These are phyloP conservation scores for Colletotrichum trifolii DNA, from an alignment of 2,329 filamentous ascomycete species.

Conservation along the genomic window DNA sequence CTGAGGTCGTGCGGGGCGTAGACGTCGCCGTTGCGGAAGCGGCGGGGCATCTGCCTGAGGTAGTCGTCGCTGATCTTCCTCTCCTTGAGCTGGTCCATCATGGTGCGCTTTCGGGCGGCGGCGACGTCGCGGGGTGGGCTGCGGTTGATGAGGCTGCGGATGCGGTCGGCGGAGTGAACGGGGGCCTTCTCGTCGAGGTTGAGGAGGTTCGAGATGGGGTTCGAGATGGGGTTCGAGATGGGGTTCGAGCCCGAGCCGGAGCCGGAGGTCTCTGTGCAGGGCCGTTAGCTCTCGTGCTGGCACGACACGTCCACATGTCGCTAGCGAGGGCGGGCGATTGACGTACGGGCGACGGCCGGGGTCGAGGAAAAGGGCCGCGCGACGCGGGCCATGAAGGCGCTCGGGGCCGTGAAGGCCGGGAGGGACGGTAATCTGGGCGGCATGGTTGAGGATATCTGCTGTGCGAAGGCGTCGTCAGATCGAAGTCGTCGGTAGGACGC, in stretches of 20 bases:
- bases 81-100: conserved; percentile 52
- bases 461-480: conserved; percentile 10
- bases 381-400: conserved; percentile 29
- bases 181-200: conserved; percentile 30
- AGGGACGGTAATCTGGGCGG: conserved; percentile 51
- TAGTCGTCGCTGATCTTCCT: conserved; percentile 62
- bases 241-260: neutral
- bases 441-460: conserved; percentile 44
- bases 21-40: conserved; percentile 82
- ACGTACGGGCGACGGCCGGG: conserved; percentile 25
- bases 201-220: conserved; percentile 30
- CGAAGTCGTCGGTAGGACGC: too few species aligned
- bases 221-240: conserved; percentile 19
- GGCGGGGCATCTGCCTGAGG: conserved; percentile 73
- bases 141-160: conserved; percentile 35
- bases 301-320: too few species aligned
- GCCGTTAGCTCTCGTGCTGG: conserved; percentile 16
- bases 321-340: neutral
- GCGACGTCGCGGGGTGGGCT: conserved; percentile 38
- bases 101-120: conserved; percentile 44
- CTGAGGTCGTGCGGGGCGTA: conserved; percentile 92
- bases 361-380: conserved; percentile 36
- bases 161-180: conserved; percentile 24
- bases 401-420: conserved; percentile 28
- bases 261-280: neutral